These are phyloP conservation scores for Epichloe sylvatica DNA, from an alignment of 2,329 filamentous ascomycete species.

Conservation along the genomic window DNA sequence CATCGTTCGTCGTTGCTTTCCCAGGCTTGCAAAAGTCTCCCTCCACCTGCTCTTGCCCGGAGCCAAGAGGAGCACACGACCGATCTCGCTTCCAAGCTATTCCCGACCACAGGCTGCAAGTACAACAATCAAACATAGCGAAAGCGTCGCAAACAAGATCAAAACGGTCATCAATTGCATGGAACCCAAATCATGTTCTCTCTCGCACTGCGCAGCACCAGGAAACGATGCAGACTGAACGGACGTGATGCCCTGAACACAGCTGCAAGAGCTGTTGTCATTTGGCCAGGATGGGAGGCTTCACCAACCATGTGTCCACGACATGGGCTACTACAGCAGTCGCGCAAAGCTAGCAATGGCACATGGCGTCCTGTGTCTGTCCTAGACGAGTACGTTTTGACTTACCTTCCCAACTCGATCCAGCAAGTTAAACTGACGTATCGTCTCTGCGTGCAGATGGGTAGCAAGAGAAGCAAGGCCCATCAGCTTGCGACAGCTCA, in stretches of 20 bases:
- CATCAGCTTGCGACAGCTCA: conserved; percentile 92
- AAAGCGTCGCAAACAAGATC: background rate
- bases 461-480: conserved; percentile 82
- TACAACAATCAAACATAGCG: background rate
- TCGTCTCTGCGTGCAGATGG: conserved; percentile 47
- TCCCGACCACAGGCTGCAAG: background rate
- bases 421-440: conserved; percentile 5
- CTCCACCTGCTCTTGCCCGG: background rate
- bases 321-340: conserved; percentile 3
- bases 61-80: background rate
- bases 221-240: conserved; percentile 24
- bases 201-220: conserved; percentile 32
- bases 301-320: background rate
- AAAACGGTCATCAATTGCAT: conserved; percentile 16
- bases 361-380: conserved; percentile 51
- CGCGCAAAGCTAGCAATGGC: conserved; percentile 15
- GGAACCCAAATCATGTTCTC: conserved; percentile 29
- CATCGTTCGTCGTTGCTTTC: background rate
- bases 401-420: background rate
- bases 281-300: background rate
- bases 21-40: background rate
- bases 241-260: conserved; percentile 9
- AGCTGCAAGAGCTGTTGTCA: conserved; percentile 3
- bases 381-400: conserved; percentile 43
- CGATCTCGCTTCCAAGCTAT: background rate